Percentiles rank a stretch among this genome's conserved stretches.
These are phyloP conservation scores for Cicer pinnatifidum DNA, from an alignment of 306 rosid species.

Conservation along the genomic window DNA sequence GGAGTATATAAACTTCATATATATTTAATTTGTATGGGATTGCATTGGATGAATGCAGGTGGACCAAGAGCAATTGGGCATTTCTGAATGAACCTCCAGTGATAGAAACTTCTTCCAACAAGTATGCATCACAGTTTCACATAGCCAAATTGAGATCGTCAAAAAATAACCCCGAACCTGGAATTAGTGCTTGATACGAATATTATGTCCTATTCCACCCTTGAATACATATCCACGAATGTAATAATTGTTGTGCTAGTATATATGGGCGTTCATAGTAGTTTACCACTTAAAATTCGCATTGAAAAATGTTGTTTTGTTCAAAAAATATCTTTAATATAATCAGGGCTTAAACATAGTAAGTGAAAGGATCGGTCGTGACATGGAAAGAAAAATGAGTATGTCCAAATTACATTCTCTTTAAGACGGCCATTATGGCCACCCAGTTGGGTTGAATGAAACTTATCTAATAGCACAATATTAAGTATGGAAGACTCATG, in stretches of 20 bases:
- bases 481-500: too few species aligned
- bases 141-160: constrained; percentile 52
- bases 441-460: too few species aligned
- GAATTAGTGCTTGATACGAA: constrained; percentile 47
- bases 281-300: background rate
- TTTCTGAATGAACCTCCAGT: constrained; percentile 84
- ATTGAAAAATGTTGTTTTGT: background rate
- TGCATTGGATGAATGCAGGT: constrained; percentile 55
- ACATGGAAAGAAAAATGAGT: too few species aligned
- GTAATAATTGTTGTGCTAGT: background rate
- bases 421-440: too few species aligned
- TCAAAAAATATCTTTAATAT: background rate
- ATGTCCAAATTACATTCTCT: too few species aligned
- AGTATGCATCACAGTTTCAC: constrained; percentile 64
- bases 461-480: too few species aligned
- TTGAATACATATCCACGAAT: background rate
- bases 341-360: background rate
- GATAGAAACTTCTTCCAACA: constrained; percentile 56
- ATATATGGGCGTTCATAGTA: background rate
- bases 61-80: constrained; percentile 88
- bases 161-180: constrained; percentile 35
- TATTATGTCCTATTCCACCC: background rate
- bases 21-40: background rate
- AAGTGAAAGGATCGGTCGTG: too few species aligned
- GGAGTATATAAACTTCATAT: background rate